These are phyloP conservation scores for Exophiala xenobiotica DNA, from an alignment of 2,329 filamentous ascomycete species.

Conservation along the genomic window DNA sequence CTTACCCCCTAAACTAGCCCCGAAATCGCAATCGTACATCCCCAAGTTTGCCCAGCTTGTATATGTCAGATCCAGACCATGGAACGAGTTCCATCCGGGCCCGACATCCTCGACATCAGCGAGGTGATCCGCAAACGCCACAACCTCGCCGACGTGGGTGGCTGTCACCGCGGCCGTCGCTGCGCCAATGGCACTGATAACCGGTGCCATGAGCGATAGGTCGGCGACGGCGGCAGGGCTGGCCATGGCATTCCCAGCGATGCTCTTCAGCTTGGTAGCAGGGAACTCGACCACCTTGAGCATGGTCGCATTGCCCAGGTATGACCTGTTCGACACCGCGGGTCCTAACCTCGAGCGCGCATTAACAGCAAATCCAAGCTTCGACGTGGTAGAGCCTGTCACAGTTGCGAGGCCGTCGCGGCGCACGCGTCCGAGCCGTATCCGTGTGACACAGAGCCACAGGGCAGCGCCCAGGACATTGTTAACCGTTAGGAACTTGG, in stretches of 20 bases:
- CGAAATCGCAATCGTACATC: slow-evolving; percentile 14
- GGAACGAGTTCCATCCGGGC: slow-evolving; percentile 11
- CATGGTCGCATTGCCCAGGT: slow-evolving; percentile 11
- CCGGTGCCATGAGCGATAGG: slow-evolving; percentile 4
- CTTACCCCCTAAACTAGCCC: slow-evolving; percentile 8
- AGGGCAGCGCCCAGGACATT: slow-evolving; percentile 8
- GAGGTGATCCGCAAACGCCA: slow-evolving; percentile 9
- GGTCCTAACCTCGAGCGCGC: slow-evolving; percentile 5
- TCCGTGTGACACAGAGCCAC: slow-evolving; percentile 7
- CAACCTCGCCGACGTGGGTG: slow-evolving; percentile 7
- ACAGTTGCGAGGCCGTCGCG: slow-evolving; percentile 1
- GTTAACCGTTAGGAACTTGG: slow-evolving; percentile 10
- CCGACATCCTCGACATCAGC: slow-evolving; percentile 10
- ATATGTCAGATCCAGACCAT: slow-evolving; percentile 9
- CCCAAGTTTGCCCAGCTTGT: slow-evolving; percentile 13
- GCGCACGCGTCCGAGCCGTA: slow-evolving; percentile 9
- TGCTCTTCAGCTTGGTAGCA: slow-evolving; percentile 4
- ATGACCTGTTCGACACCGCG: slow-evolving; percentile 5
- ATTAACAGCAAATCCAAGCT: slow-evolving; percentile 13
- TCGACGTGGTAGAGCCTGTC: slow-evolving; percentile 6
- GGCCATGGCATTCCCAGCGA: slow-evolving; percentile 8
- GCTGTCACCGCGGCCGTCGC: slow-evolving; percentile 5
- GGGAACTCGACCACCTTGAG: slow-evolving; percentile 10
- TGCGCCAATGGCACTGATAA: slow-evolving; percentile 10
- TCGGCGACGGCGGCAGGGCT: slow-evolving; percentile 3